Percentiles rank a stretch among this genome's conserved stretches.
These are phyloP conservation scores for Quercus cerris DNA, from an alignment of 306 rosid species.

Conservation along the genomic window DNA sequence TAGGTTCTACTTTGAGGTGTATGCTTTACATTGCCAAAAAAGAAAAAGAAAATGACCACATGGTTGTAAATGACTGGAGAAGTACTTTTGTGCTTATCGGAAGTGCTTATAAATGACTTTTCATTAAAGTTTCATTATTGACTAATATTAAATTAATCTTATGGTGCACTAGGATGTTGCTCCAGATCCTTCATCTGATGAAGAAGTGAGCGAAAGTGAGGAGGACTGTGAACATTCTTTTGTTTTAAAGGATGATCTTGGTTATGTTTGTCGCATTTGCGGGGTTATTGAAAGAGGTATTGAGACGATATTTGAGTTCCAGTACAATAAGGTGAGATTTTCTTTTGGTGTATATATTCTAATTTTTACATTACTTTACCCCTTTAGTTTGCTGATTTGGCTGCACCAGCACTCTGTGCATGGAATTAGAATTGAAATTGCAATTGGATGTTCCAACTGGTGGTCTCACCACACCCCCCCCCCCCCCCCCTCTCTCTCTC, in stretches of 20 bases:
- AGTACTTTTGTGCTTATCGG: not conserved
- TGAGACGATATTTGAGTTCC: constrained; percentile 87
- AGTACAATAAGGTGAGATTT: constrained; percentile 51
- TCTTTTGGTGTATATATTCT: not conserved
- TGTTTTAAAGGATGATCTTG: constrained; percentile 86
- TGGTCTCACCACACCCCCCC: not conserved
- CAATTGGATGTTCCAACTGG: not conserved
- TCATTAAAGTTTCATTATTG: not conserved
- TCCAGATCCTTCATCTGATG: constrained; percentile 39
- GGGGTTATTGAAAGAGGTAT: constrained; percentile 72
- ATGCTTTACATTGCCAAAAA: not conserved
- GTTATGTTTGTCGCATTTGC: constrained; percentile 89
- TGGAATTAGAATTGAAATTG: not conserved
- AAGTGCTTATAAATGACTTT: not conserved
- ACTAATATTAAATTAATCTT: constrained; percentile 11
- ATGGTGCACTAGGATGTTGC: constrained; percentile 50
- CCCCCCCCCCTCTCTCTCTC: too few species aligned
- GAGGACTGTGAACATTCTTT: constrained; percentile 82
- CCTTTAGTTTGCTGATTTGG: not conserved
- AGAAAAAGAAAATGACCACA: not conserved
- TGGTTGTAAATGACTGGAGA: not conserved
- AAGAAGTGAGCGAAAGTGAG: constrained; percentile 33
- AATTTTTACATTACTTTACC: not conserved
- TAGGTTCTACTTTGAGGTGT: not conserved
- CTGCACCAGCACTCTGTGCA: not conserved